Evolutionary conservation across 768 basidiomycete genomes (phyloP), one percentile per base, ranked within the genome.

Genomic region (Pulveroboletus sp.): DNA sequence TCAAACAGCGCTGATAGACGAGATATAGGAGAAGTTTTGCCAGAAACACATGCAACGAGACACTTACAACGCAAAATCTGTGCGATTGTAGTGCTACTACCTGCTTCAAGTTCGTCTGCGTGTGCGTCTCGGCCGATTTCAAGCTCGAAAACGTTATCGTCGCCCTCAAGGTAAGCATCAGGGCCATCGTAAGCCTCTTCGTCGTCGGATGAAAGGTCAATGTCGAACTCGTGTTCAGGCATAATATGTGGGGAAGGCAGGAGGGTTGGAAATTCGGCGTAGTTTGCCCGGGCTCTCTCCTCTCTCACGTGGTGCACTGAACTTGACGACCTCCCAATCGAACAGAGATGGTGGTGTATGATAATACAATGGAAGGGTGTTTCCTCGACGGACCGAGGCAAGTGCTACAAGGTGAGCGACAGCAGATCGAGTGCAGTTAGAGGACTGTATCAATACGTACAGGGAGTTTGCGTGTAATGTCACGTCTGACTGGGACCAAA

Each of bases 131-230:
- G 67, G 3, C 49, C 51, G 16, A 55, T 56, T 44, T 70, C 66
- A 44, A 73, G 60, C 17, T 71, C 71, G 23, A 69, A 62, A 27
- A 66, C 61, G 36, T 58, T 61, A 36, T 73, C 66, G 27, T 67
- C 67, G 33, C 59, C 68, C 9, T 70, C 70, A 17, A 67, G 50
- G 39, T 65, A 64, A 37, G 60, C 70, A 35, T 70, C 68, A 7
- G 67, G 68, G n/a, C 69, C 68, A 2, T 65, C 58, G 34, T 60
- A 68, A 16, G 49, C 67, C 27, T 66, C 68, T 7, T 66, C 69
- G 19, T 70, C 72, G 27, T 69, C 63, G 31, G 29, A 25, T 20
- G 49, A 43, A 42, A 55, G 40, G 44, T 56, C 53, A 36, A 53
- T 49, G 34, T 60, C 46, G 24, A 57, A 53, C 12, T 62, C 57